phyloP scores from a whole-genome alignment of 345 rosid genomes.

The Brassica napus region Da-Ae NC_063438.1:2883501-2884000 shows the following conservation, averaged over 20 bases:
- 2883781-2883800: conserved; percentile 47
- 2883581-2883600: conserved; percentile 62
- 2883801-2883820: conserved; percentile 36
- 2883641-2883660: conserved; percentile 51
- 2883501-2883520: conserved; percentile 46
- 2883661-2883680: conserved; percentile 75
- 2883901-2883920: too few species aligned
- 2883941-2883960: too few species aligned
- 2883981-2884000: too few species aligned
- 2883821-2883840: conserved; percentile 64
- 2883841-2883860: conserved; percentile 15
- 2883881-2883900: too few species aligned
- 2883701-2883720: conserved; percentile 79
- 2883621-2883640: conserved; percentile 48
- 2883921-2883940: too few species aligned
- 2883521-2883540: conserved; percentile 60
- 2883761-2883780: conserved; percentile 61
- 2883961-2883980: too few species aligned
- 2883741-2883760: conserved; percentile 68
- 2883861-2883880: too few species aligned
- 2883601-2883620: conserved; percentile 51
- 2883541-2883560: conserved; percentile 44
- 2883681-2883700: conserved; percentile 85
- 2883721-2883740: conserved; percentile 69
- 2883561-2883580: conserved; percentile 62